phyloP scores from a whole-genome alignment of 2,329 filamentous ascomycete species.

The Exophiala phaeomuriformis region DNA sequence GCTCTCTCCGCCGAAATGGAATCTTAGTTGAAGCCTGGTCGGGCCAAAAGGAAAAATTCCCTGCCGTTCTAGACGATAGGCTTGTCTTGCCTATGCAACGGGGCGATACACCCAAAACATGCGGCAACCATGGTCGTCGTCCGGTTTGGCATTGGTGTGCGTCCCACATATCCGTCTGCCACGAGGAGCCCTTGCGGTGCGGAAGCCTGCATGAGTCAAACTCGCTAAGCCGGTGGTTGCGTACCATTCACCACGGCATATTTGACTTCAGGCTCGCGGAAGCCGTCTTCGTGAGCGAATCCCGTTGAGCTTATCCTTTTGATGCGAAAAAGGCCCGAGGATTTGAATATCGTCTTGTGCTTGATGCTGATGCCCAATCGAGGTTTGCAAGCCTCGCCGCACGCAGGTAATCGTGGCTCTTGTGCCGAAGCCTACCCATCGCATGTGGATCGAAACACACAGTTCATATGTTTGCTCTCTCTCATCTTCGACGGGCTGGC shows the following conservation, averaged over 20 bases:
- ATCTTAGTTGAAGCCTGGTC: conserved; percentile 10
- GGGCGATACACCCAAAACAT: conserved; percentile 17
- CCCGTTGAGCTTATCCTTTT: conserved; percentile 8
- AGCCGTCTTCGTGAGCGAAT: conserved; percentile 15
- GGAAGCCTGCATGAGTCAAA: conserved; percentile 22
- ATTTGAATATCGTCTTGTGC: conserved; percentile 19
- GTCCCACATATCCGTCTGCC: conserved; percentile 19
- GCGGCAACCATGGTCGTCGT: conserved; percentile 18
- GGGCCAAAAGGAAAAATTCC: conserved; percentile 1
- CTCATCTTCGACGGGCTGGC: conserved; percentile 6
- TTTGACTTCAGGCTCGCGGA: conserved; percentile 23
- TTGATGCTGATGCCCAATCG: conserved; percentile 18
- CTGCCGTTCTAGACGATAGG: conserved; percentile 10
- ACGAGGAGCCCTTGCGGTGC: conserved; percentile 21
- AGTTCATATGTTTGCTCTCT: conserved; percentile 12
- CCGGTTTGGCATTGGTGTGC: conserved; percentile 16
- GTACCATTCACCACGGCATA: conserved; percentile 14
- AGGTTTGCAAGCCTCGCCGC: conserved; percentile 5
- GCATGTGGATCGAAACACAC: conserved; percentile 14
- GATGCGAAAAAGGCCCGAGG: conserved; percentile 12
- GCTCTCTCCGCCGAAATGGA: conserved; percentile 5
- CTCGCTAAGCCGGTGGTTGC: conserved; percentile 20
- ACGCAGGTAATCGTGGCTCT: conserved; percentile 5
- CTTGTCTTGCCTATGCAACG: conserved; percentile 14
- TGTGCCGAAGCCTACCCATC: conserved; percentile 1